Percentiles rank a stretch among this genome's conserved stretches.
phyloP scores from a whole-genome alignment of 192 early-diverging fungal species.

The Podila horticola region DNA sequence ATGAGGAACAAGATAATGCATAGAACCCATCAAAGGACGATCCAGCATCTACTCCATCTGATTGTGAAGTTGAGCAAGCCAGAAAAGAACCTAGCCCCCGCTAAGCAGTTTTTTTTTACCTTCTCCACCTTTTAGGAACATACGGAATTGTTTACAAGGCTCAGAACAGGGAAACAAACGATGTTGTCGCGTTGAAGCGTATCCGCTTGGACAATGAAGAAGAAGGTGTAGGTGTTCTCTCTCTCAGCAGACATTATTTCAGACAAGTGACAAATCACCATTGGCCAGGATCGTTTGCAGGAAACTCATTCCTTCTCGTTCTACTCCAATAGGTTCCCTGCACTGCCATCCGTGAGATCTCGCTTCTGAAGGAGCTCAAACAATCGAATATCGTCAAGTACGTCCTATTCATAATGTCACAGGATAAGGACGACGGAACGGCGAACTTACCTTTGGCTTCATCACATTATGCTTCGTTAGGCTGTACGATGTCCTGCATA shows the following conservation, averaged over 20 bases:
- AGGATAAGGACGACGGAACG: not conserved
- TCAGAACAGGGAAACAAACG: constrained; percentile 92
- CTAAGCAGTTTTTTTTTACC: not conserved
- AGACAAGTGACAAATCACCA: not conserved
- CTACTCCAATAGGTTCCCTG: constrained; percentile 71
- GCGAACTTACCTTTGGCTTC: not conserved
- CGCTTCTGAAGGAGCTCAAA: constrained; percentile 83
- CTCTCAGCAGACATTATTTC: constrained; percentile 65
- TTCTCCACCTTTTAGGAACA: constrained; percentile 66
- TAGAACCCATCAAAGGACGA: no score
- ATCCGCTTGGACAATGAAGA: constrained; percentile 91
- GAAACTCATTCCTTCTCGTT: not conserved
- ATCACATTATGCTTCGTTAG: constrained; percentile 47
- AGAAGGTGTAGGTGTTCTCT: constrained; percentile 85
- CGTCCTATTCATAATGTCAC: not conserved
- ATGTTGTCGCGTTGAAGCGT: constrained; percentile 98
- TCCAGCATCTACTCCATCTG: no score
- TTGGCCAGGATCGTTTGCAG: not conserved
- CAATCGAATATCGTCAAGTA: constrained; percentile 89
- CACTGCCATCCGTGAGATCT: constrained; percentile 90
- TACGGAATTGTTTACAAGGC: constrained; percentile 99
- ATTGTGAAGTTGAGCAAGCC: constrained; percentile 3
- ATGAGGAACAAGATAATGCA: no score
- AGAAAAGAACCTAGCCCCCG: not conserved
- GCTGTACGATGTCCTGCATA: constrained; percentile 96